phyloP scores from a whole-genome alignment of 352 stramenopile genomes.

The Globisporangium camurandrum region DNA sequence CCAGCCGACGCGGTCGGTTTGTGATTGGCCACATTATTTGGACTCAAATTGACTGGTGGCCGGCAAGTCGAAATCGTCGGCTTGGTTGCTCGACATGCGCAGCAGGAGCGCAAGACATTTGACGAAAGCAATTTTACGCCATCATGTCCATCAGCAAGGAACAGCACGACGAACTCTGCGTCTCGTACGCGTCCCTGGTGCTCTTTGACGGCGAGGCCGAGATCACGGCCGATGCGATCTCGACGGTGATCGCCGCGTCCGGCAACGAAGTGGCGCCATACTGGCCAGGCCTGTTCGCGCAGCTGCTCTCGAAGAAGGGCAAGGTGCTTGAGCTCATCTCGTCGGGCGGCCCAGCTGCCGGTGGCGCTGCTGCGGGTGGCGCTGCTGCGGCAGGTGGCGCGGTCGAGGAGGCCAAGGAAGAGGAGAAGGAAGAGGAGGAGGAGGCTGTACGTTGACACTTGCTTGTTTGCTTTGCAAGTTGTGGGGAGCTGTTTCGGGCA shows the following conservation, averaged over 20 bases:
- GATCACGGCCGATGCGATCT: conserved; percentile 68
- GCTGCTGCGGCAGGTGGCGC: conserved; percentile 27
- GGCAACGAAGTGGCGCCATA: conserved; percentile 82
- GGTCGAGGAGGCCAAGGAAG: conserved; percentile 27
- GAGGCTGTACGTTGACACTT: conserved; percentile 40
- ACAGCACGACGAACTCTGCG: conserved; percentile 81
- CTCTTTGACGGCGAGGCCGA: conserved; percentile 82
- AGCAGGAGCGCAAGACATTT: conserved; percentile 29
- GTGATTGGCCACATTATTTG: too few species aligned
- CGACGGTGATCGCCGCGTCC: conserved; percentile 59
- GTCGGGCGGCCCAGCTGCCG: conserved; percentile 39
- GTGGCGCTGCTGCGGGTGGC: conserved; percentile 29
- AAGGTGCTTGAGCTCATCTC: conserved; percentile 78
- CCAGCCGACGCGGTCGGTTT: too few species aligned
- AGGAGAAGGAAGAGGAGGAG: conserved; percentile 57
- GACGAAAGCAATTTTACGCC: conserved; percentile 40
- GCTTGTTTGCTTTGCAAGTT: background rate
- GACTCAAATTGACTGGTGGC: too few species aligned
- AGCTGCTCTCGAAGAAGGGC: conserved; percentile 66
- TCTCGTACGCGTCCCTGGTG: conserved; percentile 78
- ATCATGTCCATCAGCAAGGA: conserved; percentile 81
- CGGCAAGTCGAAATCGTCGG: too few species aligned
- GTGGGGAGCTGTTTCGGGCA: too few species aligned
- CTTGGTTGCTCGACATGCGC: too few species aligned
- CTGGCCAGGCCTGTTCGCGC: conserved; percentile 70